Base-by-base conservation (phyloP, 495 filamentous ascomycete genomes). In the Mytilinidion resinicola region DNA sequence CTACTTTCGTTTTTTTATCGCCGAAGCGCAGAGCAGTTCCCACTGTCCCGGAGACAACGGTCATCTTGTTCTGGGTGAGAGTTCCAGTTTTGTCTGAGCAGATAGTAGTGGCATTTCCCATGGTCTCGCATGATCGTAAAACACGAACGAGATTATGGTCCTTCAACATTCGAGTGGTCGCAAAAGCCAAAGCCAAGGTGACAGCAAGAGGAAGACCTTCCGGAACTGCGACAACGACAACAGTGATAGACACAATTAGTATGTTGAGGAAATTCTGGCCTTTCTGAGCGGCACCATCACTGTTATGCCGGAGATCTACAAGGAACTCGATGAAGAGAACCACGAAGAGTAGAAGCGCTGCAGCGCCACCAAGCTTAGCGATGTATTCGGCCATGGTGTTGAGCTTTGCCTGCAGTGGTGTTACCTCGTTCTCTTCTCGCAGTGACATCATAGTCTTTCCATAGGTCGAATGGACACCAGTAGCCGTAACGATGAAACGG, bases 71-170 rank as follows among this genome's bases (percentile, higher is more conserved):
- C 65, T 85, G 81, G 3, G 84, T 87, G n/a, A 97, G 76, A 2
- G 92, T 97, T 55, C 92, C 92, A 0, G 92, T 97, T 71, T 97
- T 97, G 75, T 97, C 92, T 3, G 91, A 96, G 73, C 92, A 97
- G 49, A 97, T 89, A 1, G 89, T 92, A 0, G 91, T 96, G 4
- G 92, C 92, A 71, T 96, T 96, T 20, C 92, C 92, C 92, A 97
- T 97, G n/a, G 92, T 95, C 71, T 97, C 92, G 71, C 92, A 97
- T 44, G 92, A 91, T 64, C 90, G 85, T 39, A 97, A 77, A 55
- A 92, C 81, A 30, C 92, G 88, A 51, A 97, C 92, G 49, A 97
- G 72, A 61, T 96, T 96, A 73, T 96, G 92, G 65, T 96, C 92
- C 70, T 88, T 93, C 46, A 96, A 76, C 92, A 97, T 97, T 25